Base-by-base conservation (phyloP, 1,284 basidiomycete genomes). In the Boletus austroedulis region DNA sequence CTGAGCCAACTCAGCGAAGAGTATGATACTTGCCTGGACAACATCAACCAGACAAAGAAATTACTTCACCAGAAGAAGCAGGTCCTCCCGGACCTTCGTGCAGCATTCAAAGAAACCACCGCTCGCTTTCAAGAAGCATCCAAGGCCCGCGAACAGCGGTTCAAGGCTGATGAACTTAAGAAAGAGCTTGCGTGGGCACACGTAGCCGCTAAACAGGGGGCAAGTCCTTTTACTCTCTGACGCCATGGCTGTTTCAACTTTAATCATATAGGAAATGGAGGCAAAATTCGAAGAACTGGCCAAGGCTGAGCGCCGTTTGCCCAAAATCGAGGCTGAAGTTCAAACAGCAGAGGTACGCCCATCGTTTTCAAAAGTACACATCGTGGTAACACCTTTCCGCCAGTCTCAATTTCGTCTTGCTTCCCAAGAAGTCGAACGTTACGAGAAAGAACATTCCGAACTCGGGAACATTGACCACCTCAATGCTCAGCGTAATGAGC, bases 111-210 rank as follows among this genome's bases (percentile, higher is more conserved):
- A 26, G 86, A 89, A 50, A 89, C 87, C 0, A 77, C 77, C 1
- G 70, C 76, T 2, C 81, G 84, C n/a, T 90, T 85, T 65, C 76
- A 87, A 55, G 88, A 90, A 62, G 89, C 92, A 0, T 75, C 82
- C 19, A 87, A 87, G 63, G 92, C 90, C 10, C 78, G 85, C 3
- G 83, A 89, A 62, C 87, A 91, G 65, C 81, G 86, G 65, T 76
- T 83, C 63, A 88, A 84, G 68, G 80, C 83, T 7, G 82, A 86
- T 41, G 82, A 85, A 21, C 76, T 95, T 51, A 89, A 91, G 77
- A 85, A 86, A 62, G 90, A 95, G 73, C 75, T 93, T 12, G 93
- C 92, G 0, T 98, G 96, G 96, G 83, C 92, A 10, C 90, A 92
- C 67, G 94, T 98, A 15, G 80, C 80, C 4, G 78, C 78, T 15